Evolutionary conservation across 2,329 filamentous ascomycete genomes (phyloP).

Genomic region (Chalaropsis thielavioides): DNA sequence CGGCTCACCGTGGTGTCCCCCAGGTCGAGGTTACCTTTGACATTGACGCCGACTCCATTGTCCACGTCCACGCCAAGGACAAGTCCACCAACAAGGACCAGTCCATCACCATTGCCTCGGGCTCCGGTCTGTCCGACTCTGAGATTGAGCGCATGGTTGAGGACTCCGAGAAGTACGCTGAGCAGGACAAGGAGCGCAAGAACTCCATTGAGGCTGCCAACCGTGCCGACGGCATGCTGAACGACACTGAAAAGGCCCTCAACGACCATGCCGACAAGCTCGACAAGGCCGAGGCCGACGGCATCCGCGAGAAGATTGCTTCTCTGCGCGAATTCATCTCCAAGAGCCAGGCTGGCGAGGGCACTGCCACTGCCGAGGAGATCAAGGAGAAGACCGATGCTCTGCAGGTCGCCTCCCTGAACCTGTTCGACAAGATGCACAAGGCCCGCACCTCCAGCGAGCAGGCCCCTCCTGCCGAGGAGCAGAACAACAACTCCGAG

Average conservation of each 20-base stretch:
- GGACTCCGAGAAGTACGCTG: slow-evolving; percentile 93
- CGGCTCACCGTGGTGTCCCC: slow-evolving; percentile 91
- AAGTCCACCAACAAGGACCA: slow-evolving; percentile 99
- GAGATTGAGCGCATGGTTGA: slow-evolving; percentile 98
- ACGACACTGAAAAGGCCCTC: slow-evolving; percentile 95
- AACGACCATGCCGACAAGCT: slow-evolving; percentile 94
- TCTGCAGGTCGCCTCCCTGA: slow-evolving; percentile 87
- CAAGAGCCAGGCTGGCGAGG: slow-evolving; percentile 91
- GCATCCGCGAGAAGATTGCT: slow-evolving; percentile 86
- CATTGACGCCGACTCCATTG: slow-evolving; percentile 96
- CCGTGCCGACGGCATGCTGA: slow-evolving; percentile 87
- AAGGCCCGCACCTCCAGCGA: slow-evolving; percentile 66
- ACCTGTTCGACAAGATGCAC: slow-evolving; percentile 99
- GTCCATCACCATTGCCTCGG: slow-evolving; percentile 96
- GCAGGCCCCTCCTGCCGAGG: slow-evolving; percentile 40
- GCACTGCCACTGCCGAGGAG: slow-evolving; percentile 69
- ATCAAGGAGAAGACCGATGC: slow-evolving; percentile 96
- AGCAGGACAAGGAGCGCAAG: slow-evolving; percentile 95
- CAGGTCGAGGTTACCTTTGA: slow-evolving; percentile 99
- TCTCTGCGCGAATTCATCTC: slow-evolving; percentile 75
- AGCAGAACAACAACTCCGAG: slow-evolving; percentile 51
- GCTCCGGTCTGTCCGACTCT: slow-evolving; percentile 83
- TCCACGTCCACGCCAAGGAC: slow-evolving; percentile 93
- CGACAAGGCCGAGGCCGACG: slow-evolving; percentile 88
- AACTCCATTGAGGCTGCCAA: slow-evolving; percentile 89